phyloP scores from a whole-genome alignment of 495 filamentous ascomycete species.

The Podospora sp. region DNA sequence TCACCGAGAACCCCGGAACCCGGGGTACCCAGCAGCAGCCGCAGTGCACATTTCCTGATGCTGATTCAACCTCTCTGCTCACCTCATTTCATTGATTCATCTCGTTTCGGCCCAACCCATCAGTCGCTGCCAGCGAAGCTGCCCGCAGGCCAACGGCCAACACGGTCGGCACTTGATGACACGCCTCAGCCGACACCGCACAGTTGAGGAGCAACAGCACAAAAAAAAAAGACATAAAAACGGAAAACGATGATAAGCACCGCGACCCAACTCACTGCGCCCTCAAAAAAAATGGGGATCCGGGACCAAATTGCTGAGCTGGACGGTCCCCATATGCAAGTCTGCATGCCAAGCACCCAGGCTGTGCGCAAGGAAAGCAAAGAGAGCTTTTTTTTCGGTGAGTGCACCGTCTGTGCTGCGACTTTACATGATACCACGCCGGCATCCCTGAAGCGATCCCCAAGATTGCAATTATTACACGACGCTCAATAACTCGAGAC shows the following conservation, averaged over 20 bases:
- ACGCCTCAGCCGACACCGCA: neutral
- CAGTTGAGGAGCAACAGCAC: neutral
- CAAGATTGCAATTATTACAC: neutral
- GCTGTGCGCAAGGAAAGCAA: neutral
- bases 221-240: constrained; percentile 1
- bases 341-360: neutral
- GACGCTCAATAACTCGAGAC: neutral
- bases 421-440: neutral
- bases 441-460: constrained; percentile 1
- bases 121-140: constrained; percentile 6
- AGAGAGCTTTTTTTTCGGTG: neutral
- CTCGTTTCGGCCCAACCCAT: constrained; percentile 10
- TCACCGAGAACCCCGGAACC: constrained; percentile 5
- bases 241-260: neutral
- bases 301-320: neutral
- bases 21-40: neutral
- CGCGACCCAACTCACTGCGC: neutral
- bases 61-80: neutral
- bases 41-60: constrained; percentile 4
- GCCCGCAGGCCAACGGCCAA: neutral
- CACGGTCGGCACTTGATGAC: too few relatives aligned
- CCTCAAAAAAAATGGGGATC: neutral
- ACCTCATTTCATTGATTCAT: constrained; percentile 6
- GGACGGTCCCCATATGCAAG: neutral
- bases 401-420: neutral